Percentiles rank a stretch among this genome's conserved stretches.
Conservation (phyloP, 2,329 filamentous ascomycete species). For the Aschersonia sp. region DNA sequence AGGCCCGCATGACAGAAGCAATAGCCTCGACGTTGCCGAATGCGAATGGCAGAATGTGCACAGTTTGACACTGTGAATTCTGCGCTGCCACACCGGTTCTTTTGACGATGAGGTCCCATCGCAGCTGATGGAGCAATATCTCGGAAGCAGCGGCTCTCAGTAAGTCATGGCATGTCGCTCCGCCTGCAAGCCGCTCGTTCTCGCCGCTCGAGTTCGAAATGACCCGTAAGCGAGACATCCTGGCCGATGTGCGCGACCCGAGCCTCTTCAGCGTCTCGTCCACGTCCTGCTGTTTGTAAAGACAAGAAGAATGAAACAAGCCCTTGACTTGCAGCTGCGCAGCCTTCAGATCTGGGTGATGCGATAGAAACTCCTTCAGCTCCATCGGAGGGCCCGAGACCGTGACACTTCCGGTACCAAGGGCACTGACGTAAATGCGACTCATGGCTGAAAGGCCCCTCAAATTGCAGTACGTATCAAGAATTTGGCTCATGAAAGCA, state of each 20-base stretch:
- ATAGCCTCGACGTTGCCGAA: not conserved
- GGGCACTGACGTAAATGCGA: not conserved
- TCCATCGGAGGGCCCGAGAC: not conserved
- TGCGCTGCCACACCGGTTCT: not conserved
- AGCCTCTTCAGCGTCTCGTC: not conserved
- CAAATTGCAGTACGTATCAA: not conserved
- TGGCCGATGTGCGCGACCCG: not conserved
- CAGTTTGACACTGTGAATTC: not conserved
- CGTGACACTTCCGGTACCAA: not conserved
- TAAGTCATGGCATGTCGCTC: not conserved
- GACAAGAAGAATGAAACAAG: not conserved
- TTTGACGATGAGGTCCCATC: conserved; percentile 1
- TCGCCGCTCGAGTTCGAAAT: not conserved
- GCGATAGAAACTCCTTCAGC: not conserved
- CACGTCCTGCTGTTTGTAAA: not conserved
- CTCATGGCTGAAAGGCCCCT: not conserved
- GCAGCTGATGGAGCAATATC: not conserved
- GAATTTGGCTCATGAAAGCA: not conserved
- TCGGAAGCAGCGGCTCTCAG: not conserved
- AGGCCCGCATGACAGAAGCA: not conserved
- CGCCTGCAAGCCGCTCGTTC: not conserved
- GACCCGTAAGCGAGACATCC: not conserved
- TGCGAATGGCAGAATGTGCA: not conserved
- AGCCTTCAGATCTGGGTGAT: not conserved
- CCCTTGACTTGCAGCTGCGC: not conserved